These are phyloP conservation scores for Epichloe festucae DNA, from an alignment of 2,329 filamentous ascomycete genomes.

Conservation along the genomic window DNA sequence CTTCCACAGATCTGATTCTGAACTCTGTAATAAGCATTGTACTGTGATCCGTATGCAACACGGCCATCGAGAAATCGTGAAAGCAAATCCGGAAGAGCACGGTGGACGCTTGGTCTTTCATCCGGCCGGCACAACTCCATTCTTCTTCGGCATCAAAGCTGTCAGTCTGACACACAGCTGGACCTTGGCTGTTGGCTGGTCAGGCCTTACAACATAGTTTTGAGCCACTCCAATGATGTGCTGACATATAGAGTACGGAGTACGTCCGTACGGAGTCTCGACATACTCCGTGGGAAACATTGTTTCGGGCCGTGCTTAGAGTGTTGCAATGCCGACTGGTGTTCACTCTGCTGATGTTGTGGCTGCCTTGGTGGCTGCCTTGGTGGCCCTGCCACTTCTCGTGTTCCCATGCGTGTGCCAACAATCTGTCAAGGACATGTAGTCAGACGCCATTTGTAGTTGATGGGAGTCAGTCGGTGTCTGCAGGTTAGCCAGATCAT, in stretches of 20 bases:
- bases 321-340: too few species aligned
- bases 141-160: too few species aligned
- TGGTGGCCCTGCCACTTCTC: neutral
- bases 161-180: neutral
- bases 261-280: neutral
- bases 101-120: neutral
- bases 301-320: neutral
- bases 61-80: neutral
- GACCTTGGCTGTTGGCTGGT: neutral
- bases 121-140: neutral
- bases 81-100: neutral
- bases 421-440: too few species aligned
- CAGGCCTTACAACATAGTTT: neutral
- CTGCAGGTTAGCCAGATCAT: too few species aligned
- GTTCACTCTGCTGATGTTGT: too few species aligned
- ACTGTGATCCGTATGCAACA: neutral
- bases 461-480: too few species aligned
- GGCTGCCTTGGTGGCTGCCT: neutral
- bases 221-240: neutral
- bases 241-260: neutral
- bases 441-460: neutral
- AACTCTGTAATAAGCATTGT: too few species aligned
- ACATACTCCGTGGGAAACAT: neutral
- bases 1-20: neutral
- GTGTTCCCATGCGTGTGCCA: neutral